These are phyloP conservation scores for Aspergillus biplanus DNA, from an alignment of 495 filamentous ascomycete species.

Conservation along the genomic window DNA sequence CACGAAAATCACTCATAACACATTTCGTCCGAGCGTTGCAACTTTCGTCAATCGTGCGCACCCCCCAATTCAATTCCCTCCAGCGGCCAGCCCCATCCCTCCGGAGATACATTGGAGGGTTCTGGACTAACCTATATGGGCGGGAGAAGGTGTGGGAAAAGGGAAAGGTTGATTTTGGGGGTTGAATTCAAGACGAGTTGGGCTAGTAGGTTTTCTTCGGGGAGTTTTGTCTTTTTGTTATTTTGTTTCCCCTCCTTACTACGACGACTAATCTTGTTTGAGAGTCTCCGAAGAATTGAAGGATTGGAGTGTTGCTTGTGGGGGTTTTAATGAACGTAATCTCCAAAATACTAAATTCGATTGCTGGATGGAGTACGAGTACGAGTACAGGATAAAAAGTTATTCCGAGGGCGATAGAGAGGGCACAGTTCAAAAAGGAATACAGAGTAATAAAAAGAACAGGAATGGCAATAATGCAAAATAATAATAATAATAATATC, in stretches of 20 bases:
- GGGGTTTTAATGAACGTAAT: neutral
- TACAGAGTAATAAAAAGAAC: neutral
- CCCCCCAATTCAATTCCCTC: too few species aligned
- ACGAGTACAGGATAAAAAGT: too few species aligned
- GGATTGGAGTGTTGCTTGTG: neutral
- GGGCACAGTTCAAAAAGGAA: neutral
- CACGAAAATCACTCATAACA: slow-evolving; percentile 15
- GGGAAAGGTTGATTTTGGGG: too few species aligned
- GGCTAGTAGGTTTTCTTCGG: neutral
- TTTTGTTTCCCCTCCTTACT: neutral
- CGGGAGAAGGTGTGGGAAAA: too few species aligned
- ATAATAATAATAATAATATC: neutral
- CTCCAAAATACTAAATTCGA: too few species aligned
- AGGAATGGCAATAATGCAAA: neutral
- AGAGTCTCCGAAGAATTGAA: neutral
- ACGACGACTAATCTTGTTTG: neutral
- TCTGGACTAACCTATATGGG: too few species aligned
- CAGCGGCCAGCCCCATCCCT: too few species aligned
- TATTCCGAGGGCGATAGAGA: neutral
- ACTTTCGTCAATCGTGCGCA: too few species aligned
- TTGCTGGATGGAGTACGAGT: too few species aligned
- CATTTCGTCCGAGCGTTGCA: neutral
- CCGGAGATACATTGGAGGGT: too few species aligned
- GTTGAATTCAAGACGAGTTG: neutral
- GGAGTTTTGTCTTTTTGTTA: neutral